These are phyloP conservation scores for Gynochthodes officinalis DNA, from an alignment of 257 asterid genomes.

Conservation along the genomic window DNA sequence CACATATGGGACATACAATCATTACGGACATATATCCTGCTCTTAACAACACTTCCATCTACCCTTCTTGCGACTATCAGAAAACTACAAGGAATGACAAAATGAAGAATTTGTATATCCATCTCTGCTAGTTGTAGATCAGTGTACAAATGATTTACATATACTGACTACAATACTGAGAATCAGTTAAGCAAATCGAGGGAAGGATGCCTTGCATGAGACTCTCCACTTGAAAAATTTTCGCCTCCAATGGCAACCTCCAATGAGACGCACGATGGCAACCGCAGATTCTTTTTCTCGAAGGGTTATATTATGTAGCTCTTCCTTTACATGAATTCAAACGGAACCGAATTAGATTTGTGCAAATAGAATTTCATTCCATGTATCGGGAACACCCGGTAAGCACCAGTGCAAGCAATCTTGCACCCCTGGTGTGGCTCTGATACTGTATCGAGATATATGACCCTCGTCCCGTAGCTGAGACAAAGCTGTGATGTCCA, in stretches of 20 bases:
- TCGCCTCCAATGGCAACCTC: constrained; percentile 1
- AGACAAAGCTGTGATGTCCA: constrained; percentile 74
- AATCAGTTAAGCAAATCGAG: not conserved
- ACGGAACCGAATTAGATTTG: constrained; percentile 33
- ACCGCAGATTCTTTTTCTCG: not conserved
- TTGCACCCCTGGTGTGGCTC: constrained; percentile 74
- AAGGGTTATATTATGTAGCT: not conserved
- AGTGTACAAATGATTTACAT: constrained; percentile 8
- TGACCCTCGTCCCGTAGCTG: constrained; percentile 93
- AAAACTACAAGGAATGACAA: not conserved
- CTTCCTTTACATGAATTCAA: not conserved
- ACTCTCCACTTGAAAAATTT: not conserved
- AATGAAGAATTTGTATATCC: not conserved
- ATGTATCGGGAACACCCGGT: constrained; percentile 89
- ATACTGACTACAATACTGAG: not conserved
- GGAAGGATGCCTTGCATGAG: not conserved
- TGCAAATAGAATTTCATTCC: constrained; percentile 84
- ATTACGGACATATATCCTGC: too few species aligned
- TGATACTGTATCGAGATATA: constrained; percentile 82
- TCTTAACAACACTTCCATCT: not conserved
- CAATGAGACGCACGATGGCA: not conserved
- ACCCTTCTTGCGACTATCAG: not conserved
- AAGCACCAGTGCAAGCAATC: constrained; percentile 99
- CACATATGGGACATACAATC: too few species aligned
- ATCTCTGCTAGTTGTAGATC: not conserved